Evolutionary conservation across 768 basidiomycete species (phyloP).

Genomic region (Tylopilus felleus): DNA sequence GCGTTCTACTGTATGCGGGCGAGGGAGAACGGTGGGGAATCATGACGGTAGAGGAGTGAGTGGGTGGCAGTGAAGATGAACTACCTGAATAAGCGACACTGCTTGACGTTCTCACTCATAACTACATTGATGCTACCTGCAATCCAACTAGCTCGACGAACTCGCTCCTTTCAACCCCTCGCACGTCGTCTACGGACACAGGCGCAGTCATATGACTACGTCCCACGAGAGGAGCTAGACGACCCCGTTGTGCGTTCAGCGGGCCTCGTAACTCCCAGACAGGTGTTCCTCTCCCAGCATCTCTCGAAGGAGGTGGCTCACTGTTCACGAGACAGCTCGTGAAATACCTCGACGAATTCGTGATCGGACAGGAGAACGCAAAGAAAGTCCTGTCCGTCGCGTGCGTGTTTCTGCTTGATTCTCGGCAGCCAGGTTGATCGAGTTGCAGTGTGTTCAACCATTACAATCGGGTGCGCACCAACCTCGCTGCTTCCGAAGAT

Average conservation of each 20-base stretch:
- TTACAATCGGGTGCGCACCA: constrained; percentile 82
- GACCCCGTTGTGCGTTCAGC: constrained; percentile 40
- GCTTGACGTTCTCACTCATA: background rate
- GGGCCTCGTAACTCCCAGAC: constrained; percentile 56
- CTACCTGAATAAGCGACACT: background rate
- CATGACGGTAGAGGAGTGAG: constrained; percentile 33
- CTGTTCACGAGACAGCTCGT: constrained; percentile 51
- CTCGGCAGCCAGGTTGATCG: constrained; percentile 1
- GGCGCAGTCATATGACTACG: constrained; percentile 45
- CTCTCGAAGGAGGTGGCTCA: constrained; percentile 8
- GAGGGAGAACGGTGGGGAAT: constrained; percentile 48
- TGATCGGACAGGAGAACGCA: constrained; percentile 88
- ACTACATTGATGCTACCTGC: constrained; percentile 20
- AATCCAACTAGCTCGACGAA: constrained; percentile 22
- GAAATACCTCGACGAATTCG: constrained; percentile 82
- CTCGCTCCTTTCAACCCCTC: constrained; percentile 27
- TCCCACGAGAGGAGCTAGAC: constrained; percentile 29
- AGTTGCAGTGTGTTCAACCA: constrained; percentile 83
- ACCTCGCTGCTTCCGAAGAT: constrained; percentile 50
- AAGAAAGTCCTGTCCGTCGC: constrained; percentile 95
- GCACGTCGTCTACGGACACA: constrained; percentile 52
- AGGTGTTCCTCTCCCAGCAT: constrained; percentile 33
- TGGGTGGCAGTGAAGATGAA: background rate
- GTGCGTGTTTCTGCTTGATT: constrained; percentile 46
- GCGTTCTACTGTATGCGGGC: constrained; percentile 25